Evolutionary conservation across 2,329 filamentous ascomycete genomes (phyloP), one percentile per base, ranked within the genome.

Genomic region (Colletotrichum brevisporum): DNA sequence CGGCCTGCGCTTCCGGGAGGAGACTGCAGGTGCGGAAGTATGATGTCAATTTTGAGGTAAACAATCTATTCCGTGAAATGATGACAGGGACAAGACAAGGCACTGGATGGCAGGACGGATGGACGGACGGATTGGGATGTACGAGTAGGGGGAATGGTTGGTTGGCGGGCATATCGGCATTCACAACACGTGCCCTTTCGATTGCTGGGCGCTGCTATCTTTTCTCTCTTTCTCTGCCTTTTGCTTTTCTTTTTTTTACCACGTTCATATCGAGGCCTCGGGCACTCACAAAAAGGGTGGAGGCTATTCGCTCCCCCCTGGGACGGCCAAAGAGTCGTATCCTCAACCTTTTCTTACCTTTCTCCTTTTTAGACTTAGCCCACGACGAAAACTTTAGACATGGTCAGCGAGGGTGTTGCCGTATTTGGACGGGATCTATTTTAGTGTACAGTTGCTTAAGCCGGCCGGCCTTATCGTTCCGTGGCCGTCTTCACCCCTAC

Each of bases 1-100:
- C 6, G 89, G 88, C 1, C 78, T 91, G 45, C 84, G 80, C 63
- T 90, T 90, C 72, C 81, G 87, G 51, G 88, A 90, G 73, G 88
- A 90, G 73, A 82, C 86, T 41, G 86, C 87, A 56, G 87, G 85
- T 4, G 83, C 87, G 73, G 87, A 87, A 75, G 83, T 89, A 36
- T 77, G 66, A 69, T 75, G 55, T 76, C 36, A 52, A 36, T 36
- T 36, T 36, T 36, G 26, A 43, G 45, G 51, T 45, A 57, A 52
- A 16, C 56, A 45, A 16, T 36, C 56, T 24, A 47, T 63, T 10
- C 59, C 59, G 61, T 57, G 64, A 36, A 52, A 27, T 56, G 26
- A 66, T 56, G 45, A 63, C 16, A 24, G 54, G 26, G 51, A 48
- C 51, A 43, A 62, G 51, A 52, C 26, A 51, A 51, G 58, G 45